Evolutionary conservation across 1,139 yeast species (phyloP).

Genomic region (Saccharomyces hybrid): DNA sequence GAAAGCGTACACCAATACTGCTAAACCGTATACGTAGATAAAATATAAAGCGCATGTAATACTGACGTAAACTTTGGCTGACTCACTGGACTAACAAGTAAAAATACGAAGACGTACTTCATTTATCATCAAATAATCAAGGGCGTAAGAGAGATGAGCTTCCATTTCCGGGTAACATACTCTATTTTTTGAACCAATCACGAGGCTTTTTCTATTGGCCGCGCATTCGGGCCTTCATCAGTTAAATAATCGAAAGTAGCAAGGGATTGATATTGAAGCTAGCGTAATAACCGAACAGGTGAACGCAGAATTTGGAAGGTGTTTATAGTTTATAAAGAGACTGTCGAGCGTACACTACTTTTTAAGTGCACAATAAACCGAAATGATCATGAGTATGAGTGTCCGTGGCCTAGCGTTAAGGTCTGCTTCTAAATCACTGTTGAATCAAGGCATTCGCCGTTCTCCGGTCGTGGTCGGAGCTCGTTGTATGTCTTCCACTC

Average conservation of each 20-base stretch:
- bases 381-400: background rate
- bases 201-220: background rate
- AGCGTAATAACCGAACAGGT: background rate
- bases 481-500: constrained; percentile 47
- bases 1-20: too few species aligned
- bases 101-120: background rate
- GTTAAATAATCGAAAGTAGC: background rate
- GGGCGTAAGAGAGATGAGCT: too few species aligned
- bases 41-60: background rate
- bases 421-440: background rate
- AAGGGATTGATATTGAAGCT: background rate
- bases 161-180: background rate
- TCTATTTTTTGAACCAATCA: background rate
- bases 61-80: background rate
- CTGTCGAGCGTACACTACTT: background rate
- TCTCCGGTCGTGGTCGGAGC: constrained; percentile 42
- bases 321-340: background rate
- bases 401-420: background rate
- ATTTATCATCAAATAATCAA: background rate
- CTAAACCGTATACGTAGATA: background rate
- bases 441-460: background rate
- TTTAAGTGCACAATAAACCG: background rate
- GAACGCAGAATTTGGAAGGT: background rate
- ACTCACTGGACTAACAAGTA: background rate
- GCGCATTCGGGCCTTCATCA: background rate